Conservation (phyloP, 2,329 filamentous ascomycete genomes). For the Cercospora sp. region DNA sequence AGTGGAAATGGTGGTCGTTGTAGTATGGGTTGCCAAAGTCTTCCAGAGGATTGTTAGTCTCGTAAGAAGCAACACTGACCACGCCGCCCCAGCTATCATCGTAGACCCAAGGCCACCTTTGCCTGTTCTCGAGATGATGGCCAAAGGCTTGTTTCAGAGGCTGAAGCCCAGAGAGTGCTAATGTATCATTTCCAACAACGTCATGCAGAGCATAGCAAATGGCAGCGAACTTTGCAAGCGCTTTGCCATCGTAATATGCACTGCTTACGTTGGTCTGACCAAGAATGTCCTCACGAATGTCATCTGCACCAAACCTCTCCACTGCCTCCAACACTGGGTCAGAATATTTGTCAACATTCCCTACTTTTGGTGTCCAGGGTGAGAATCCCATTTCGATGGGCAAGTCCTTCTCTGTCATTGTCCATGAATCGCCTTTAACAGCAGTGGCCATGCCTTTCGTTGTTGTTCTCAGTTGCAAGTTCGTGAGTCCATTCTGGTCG, state of each 20-base stretch:
- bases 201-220: constrained; percentile 51
- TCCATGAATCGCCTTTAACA: constrained; percentile 72
- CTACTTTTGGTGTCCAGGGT: constrained; percentile 65
- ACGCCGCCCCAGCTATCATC: constrained; percentile 72
- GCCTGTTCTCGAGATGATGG: constrained; percentile 48
- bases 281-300: constrained; percentile 75
- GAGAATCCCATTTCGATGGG: constrained; percentile 73
- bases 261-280: constrained; percentile 73
- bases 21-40: constrained; percentile 93
- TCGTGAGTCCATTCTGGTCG: constrained; percentile 50
- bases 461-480: constrained; percentile 69
- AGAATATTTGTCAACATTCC: constrained; percentile 31
- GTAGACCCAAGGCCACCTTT: constrained; percentile 54
- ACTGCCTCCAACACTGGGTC: constrained; percentile 40
- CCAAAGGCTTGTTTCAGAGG: constrained; percentile 51
- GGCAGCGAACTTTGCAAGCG: constrained; percentile 46
- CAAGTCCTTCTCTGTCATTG: constrained; percentile 71
- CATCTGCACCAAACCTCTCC: constrained; percentile 61
- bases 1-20: constrained; percentile 67
- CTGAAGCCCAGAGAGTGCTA: constrained; percentile 51
- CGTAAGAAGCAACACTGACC: constrained; percentile 75
- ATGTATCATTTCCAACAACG: constrained; percentile 51
- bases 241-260: constrained; percentile 87
- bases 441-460: constrained; percentile 81
- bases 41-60: constrained; percentile 68